A percentile compares a stretch with the other conserved stretches of the same genome.
Conservation (phyloP, 1,284 basidiomycete species). For the Trichosporon ovoides region DNA sequence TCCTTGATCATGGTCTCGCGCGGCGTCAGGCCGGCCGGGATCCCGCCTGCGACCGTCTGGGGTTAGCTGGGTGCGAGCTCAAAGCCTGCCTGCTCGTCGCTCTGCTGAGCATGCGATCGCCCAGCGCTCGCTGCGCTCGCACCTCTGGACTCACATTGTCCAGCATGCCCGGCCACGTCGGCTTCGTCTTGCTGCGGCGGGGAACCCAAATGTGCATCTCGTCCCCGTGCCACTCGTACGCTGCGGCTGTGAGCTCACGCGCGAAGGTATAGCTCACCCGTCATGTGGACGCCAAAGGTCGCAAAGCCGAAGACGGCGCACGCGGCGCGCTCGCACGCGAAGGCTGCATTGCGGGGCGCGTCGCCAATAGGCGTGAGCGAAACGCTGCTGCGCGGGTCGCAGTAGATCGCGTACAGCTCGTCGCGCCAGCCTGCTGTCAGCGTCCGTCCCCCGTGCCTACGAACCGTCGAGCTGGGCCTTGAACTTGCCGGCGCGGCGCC, state of each 20-base stretch:
- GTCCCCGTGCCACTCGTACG: conserved; percentile 39
- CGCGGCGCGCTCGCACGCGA: conserved; percentile 75
- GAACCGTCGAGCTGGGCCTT: conserved; percentile 45
- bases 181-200: conserved; percentile 74
- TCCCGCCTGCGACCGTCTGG: conserved; percentile 54
- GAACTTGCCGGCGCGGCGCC: conserved; percentile 47
- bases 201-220: conserved; percentile 77
- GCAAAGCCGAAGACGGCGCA: conserved; percentile 82
- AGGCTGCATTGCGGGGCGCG: conserved; percentile 60
- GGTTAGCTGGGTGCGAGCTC: conserved; percentile 12
- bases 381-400: conserved; percentile 52
- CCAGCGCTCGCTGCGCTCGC: no score
- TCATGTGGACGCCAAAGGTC: conserved; percentile 60
- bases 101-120: not conserved
- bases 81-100: no score
- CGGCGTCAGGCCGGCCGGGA: conserved; percentile 62
- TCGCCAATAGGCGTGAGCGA: conserved; percentile 45
- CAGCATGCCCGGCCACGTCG: conserved; percentile 58
- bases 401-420: conserved; percentile 78
- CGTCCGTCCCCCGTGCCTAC: conserved; percentile 12
- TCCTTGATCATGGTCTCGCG: conserved; percentile 83
- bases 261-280: conserved; percentile 21
- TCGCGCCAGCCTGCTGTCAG: conserved; percentile 63
- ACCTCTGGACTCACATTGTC: conserved; percentile 25
- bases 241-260: conserved; percentile 26